These are phyloP conservation scores for Clonostachys rosea DNA, from an alignment of 2,329 filamentous ascomycete species.

Conservation along the genomic window DNA sequence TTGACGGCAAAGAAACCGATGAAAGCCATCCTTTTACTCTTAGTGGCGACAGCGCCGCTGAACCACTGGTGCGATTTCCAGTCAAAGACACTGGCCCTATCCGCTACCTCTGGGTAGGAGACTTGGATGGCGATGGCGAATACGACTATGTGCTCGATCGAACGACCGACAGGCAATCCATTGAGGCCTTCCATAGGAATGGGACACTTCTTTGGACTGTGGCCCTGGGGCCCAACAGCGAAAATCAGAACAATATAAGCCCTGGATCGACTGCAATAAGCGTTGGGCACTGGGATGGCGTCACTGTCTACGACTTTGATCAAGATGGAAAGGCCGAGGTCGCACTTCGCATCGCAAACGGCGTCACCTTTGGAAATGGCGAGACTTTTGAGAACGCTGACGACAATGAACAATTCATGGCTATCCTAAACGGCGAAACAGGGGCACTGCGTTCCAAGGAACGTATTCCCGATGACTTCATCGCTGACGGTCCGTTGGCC, in stretches of 20 bases:
- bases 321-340: constrained; percentile 12
- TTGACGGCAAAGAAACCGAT: background rate
- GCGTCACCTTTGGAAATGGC: constrained; percentile 10
- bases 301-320: constrained; percentile 14
- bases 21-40: background rate
- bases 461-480: background rate
- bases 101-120: constrained; percentile 14
- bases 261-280: constrained; percentile 10
- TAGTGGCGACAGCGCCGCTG: background rate
- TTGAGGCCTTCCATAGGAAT: constrained; percentile 10
- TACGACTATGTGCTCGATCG: constrained; percentile 12
- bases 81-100: constrained; percentile 8
- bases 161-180: constrained; percentile 1
- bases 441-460: background rate
- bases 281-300: constrained; percentile 13
- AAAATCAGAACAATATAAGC: constrained; percentile 11
- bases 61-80: constrained; percentile 7
- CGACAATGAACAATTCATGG: constrained; percentile 11
- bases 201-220: constrained; percentile 11
- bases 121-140: constrained; percentile 12
- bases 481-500: background rate
- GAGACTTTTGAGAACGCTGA: constrained; percentile 4
- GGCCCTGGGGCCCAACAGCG: constrained; percentile 10
- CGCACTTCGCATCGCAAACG: constrained; percentile 12
- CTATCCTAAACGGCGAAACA: background rate